Conservation (phyloP, 1,284 basidiomycete genomes). For the Anthracocystis walkeri region DNA sequence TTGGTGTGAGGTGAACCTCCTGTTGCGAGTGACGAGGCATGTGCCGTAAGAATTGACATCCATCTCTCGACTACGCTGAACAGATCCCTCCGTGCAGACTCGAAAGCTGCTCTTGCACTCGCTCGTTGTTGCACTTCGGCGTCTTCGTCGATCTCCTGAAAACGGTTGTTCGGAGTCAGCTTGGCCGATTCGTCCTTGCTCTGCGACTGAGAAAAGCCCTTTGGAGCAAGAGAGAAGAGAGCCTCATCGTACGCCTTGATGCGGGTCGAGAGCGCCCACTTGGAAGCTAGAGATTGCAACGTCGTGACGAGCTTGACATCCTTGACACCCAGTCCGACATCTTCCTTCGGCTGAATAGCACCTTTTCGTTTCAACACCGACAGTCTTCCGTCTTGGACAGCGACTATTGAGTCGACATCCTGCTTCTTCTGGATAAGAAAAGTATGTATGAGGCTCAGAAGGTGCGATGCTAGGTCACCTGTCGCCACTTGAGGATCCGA, state of each 20-base stretch:
- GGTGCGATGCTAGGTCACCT: slow-evolving; percentile 33
- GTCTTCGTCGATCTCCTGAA: slow-evolving; percentile 45
- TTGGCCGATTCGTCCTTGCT: slow-evolving; percentile 8
- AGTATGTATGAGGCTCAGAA: slow-evolving; percentile 30
- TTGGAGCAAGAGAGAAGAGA: slow-evolving; percentile 21
- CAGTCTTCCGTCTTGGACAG: slow-evolving; percentile 13
- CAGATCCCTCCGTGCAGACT: slow-evolving; percentile 19
- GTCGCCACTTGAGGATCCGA: slow-evolving; percentile 27
- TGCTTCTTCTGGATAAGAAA: slow-evolving; percentile 29
- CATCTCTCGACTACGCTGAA: slow-evolving; percentile 14
- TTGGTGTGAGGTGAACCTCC: slow-evolving; percentile 4
- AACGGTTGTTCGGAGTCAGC: slow-evolving; percentile 34
- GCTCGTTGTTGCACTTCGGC: slow-evolving; percentile 16
- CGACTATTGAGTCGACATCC: slow-evolving; percentile 23
- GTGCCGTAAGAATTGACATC: slow-evolving; percentile 17
- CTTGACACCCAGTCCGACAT: slow-evolving; percentile 45
- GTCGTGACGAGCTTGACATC: slow-evolving; percentile 47
- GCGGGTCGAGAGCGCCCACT: slow-evolving; percentile 38
- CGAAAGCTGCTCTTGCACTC: slow-evolving; percentile 15
- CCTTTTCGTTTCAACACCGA: slow-evolving; percentile 20
- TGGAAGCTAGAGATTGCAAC: slow-evolving; percentile 33
- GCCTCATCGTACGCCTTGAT: slow-evolving; percentile 36
- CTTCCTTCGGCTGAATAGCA: slow-evolving; percentile 33
- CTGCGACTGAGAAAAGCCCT: slow-evolving; percentile 11
- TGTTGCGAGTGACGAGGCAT: neutral